Conservation (phyloP, 1,284 basidiomycete genomes). For the Ceratobasidium sp. region DNA sequence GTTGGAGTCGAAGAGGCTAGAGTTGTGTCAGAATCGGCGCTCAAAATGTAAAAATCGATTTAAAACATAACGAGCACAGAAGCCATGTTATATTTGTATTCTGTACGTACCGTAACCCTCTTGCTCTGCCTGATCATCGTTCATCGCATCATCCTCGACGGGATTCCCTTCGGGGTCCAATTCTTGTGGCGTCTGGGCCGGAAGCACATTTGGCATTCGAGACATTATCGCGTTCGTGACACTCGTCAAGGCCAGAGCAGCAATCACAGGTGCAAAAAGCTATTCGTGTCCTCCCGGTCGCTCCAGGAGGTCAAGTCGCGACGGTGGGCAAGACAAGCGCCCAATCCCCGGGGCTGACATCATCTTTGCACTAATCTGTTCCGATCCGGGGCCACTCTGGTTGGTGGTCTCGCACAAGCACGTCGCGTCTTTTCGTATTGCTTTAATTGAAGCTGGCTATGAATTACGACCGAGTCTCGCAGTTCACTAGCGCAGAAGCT, state of each 20-base stretch:
- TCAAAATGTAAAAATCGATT: not conserved
- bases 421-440: too few species aligned
- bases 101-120: slow-evolving; percentile 41
- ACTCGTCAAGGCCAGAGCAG: not conserved
- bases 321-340: slow-evolving; percentile 28
- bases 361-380: slow-evolving; percentile 20
- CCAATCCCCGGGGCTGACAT: slow-evolving; percentile 24
- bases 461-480: too few species aligned
- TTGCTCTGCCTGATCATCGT: slow-evolving; percentile 41
- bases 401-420: too few species aligned
- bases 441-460: too few species aligned
- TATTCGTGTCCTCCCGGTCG: not conserved
- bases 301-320: not conserved
- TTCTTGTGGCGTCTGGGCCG: slow-evolving; percentile 36
- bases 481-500: too few species aligned
- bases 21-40: slow-evolving; percentile 10
- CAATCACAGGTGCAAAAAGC: not conserved
- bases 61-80: not conserved
- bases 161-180: slow-evolving; percentile 40
- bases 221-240: slow-evolving; percentile 8
- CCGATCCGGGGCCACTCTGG: slow-evolving; percentile 7
- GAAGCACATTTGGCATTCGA: slow-evolving; percentile 30
- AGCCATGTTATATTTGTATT: too few species aligned
- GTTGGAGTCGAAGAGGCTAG: slow-evolving; percentile 43
- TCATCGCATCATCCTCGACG: slow-evolving; percentile 43